Evolutionary conservation across 768 basidiomycete species (phyloP).

Genomic region (Lactarius deliciosus): DNA sequence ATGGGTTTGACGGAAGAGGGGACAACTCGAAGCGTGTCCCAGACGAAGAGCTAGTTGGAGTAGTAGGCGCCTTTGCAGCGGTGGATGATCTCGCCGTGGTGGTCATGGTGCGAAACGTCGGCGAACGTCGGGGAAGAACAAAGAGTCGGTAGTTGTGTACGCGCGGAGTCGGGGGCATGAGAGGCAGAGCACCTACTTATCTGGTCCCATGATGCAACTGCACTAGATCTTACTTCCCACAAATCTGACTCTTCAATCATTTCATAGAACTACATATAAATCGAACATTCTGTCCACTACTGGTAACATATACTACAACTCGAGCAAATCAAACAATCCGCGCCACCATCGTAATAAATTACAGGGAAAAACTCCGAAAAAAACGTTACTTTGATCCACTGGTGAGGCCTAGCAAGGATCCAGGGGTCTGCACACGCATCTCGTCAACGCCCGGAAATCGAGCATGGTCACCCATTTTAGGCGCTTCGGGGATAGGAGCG

Average conservation of each 20-base stretch:
- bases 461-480: neutral
- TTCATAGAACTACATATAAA: slow-evolving; percentile 3
- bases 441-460: slow-evolving; percentile 10
- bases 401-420: slow-evolving; percentile 27
- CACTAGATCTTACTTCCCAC: neutral
- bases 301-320: slow-evolving; percentile 12
- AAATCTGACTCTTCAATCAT: neutral
- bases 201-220: neutral
- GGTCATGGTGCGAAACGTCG: slow-evolving; percentile 5
- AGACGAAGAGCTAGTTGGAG: slow-evolving; percentile 1
- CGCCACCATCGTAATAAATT: slow-evolving; percentile 20
- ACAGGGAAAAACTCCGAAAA: neutral
- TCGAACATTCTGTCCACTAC: neutral
- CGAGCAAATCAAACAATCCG: slow-evolving; percentile 9
- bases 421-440: slow-evolving; percentile 29
- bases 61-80: neutral
- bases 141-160: slow-evolving; percentile 13
- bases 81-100: neutral
- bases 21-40: slow-evolving; percentile 48
- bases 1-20: slow-evolving; percentile 58
- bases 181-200: neutral
- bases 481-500: slow-evolving; percentile 7
- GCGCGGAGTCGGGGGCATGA: slow-evolving; percentile 20
- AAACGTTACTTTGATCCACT: slow-evolving; percentile 15
- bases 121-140: slow-evolving; percentile 7